Evolutionary conservation across 768 basidiomycete genomes (phyloP), one percentile per base, ranked within the genome.

Genomic region (Agrocybe praecox): DNA sequence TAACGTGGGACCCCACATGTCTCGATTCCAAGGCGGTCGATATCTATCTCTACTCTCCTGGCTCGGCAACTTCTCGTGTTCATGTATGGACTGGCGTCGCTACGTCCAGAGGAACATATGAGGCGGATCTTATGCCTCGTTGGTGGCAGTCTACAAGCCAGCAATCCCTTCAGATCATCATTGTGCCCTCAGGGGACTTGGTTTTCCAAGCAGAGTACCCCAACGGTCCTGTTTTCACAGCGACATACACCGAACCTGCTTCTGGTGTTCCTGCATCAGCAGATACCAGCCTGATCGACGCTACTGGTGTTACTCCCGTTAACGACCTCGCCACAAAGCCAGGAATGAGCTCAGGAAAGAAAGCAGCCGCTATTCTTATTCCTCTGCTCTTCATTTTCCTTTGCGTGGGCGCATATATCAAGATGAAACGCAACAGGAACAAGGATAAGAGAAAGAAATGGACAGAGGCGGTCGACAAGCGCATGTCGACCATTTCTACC

Each of bases 401-500:
- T 19, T 74, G 72, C 42, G 57, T 77, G 33, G 75, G 68, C 11
- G 64, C 74, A 0, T 90, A 84, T 70, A 67, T 93, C 74, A 81
- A 71, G 65, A 71, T 74, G 55, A 81, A 70, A 49, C 84, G 91
- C 56, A 64, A 70, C 26, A 80, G 72, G 59, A 76, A 77, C 49
- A 74, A 72, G 54, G 76, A 80, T 24, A 79, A 88, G 67, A 77
- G 82, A 65, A 79, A 74, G 68, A 77, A 77, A 19, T 94, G 83
- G 78, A 84, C 80, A 40, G 79, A 86, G 67, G 81, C 76, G 10
- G 70, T 94, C 69, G 91, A 94, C 74, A 85, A 84, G 69, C 88
- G 91, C 69, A 92, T 94, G 91, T 88, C 85, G 2, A 89, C 87
- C 48, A 90, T 92, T 61, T 87, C 85, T 6, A 74, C 80, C 18